These are phyloP conservation scores for Giardia duodenalis DNA, from an alignment of 208 protist species.

Conservation along the genomic window DNA sequence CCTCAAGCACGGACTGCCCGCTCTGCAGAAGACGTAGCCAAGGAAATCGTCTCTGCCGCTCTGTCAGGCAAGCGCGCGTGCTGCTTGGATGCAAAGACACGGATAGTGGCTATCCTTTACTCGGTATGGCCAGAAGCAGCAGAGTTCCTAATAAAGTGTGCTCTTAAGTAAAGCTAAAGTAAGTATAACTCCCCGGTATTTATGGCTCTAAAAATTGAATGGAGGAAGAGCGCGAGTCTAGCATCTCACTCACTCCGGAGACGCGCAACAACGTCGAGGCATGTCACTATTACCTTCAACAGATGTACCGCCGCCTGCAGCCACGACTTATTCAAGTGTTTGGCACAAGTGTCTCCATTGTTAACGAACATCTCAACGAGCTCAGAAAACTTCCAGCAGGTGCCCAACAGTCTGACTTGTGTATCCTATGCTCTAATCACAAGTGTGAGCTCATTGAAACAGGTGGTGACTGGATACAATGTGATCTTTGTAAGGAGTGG, in stretches of 20 bases:
- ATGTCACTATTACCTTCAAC: no score
- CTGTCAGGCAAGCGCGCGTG: not conserved
- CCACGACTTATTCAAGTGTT: no score
- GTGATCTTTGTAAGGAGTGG: not conserved
- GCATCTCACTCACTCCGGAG: no score
- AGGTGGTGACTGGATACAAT: conserved; percentile 4
- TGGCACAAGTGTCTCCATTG: no score
- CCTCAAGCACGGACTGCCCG: not conserved
- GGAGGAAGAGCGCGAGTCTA: no score
- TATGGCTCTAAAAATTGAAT: no score
- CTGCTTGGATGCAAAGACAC: not conserved
- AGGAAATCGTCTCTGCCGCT: not conserved
- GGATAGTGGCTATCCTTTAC: not conserved
- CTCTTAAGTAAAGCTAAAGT: no score
- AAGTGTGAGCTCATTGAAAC: not conserved
- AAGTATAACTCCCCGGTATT: no score
- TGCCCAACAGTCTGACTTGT: not conserved
- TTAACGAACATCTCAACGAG: no score
- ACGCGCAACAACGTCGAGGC: no score
- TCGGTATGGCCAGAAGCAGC: not conserved
- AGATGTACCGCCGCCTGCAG: no score
- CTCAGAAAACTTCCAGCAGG: not conserved
- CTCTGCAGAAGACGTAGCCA: not conserved
- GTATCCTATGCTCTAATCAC: not conserved
- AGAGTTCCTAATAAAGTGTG: no score